Base-by-base conservation (phyloP, 2,329 filamentous ascomycete genomes). In the Aspergillus fumigatiaffinis region DNA sequence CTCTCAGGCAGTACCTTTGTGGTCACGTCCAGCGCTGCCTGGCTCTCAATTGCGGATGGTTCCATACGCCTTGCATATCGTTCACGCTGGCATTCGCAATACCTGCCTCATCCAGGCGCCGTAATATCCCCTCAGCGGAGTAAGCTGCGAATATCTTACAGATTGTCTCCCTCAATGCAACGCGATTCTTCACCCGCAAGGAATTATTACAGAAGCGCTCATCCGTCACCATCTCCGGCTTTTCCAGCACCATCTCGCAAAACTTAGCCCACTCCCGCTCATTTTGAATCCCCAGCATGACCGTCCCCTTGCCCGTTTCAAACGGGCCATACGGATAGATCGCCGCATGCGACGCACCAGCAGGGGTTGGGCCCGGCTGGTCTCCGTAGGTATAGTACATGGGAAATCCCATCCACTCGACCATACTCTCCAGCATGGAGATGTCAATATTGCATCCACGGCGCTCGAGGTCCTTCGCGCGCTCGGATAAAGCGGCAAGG, bases 271-370 rank as follows among this genome's bases (percentile, higher is more conserved):
- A 84, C 62, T 85, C 83, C 3, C 82, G 72, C 68, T 84, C 82
- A 57, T 84, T 84, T 62, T 85, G 83, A 23, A 85, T 76, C 0
- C 82, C 82, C 3, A 85, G 68, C 80, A 84, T 84, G 14, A 84
- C 81, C 0, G 77, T 76, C 0, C 76, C 77, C 9, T 77, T 76
- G 0, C 78, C 78, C 0, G 81, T 79, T 38, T 77, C 69, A 50
- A 85, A 85, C 0, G 81, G 81, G 0, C 82, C 82, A 50, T 84
- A 85, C 0, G 82, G 83, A 58, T 84, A 85, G 5, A 85, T 82
- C 0, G 79, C 71, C 0, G 82, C 80, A 58, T 85, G 82, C 1
- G 80, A 77, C 0, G 82, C 81, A 1, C 82, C 82, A 0, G 76
- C 76, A 2, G 79, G 74, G 1, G 68, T 67, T 0, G 81, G 81